Conservation (phyloP, 1,139 yeast genomes). For the Trichomonascaceae sp. region DNA sequence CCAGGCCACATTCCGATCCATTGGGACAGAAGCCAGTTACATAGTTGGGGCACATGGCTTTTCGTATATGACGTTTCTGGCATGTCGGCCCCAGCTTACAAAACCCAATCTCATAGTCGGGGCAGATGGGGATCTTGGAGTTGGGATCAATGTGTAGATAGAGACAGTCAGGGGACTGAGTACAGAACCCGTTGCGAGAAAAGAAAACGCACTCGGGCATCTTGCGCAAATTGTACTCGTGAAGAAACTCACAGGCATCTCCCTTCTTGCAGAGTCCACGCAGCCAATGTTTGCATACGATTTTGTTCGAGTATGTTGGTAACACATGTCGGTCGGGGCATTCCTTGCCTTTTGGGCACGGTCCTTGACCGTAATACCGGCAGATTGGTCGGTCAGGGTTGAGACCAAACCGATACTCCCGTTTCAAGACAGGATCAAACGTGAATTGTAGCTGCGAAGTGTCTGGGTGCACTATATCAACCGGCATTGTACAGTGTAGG, state of each 20-base stretch:
- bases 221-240: slow-evolving; percentile 84
- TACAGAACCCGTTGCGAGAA: slow-evolving; percentile 72
- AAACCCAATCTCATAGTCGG: slow-evolving; percentile 73
- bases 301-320: slow-evolving; percentile 62
- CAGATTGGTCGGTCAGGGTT: slow-evolving; percentile 90
- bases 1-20: slow-evolving; percentile 31
- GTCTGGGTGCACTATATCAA: slow-evolving; percentile 17
- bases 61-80: slow-evolving; percentile 66
- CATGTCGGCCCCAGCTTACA: slow-evolving; percentile 91
- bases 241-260: slow-evolving; percentile 90
- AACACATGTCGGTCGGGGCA: slow-evolving; percentile 87
- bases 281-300: slow-evolving; percentile 96
- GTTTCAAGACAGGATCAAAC: slow-evolving; percentile 71
- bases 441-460: slow-evolving; percentile 42
- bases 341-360: slow-evolving; percentile 72
- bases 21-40: slow-evolving; percentile 86
- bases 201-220: slow-evolving; percentile 96
- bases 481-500: slow-evolving; percentile 5
- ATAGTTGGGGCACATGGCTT: slow-evolving; percentile 68
- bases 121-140: slow-evolving; percentile 76
- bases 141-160: slow-evolving; percentile 87
- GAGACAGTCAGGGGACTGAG: slow-evolving; percentile 89
- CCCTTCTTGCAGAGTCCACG: slow-evolving; percentile 95
- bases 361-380: slow-evolving; percentile 56
- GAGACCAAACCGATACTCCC: slow-evolving; percentile 69